Base-by-base conservation (phyloP, 441 rosid species). In the Cnidoscolus chayamansa region DNA sequence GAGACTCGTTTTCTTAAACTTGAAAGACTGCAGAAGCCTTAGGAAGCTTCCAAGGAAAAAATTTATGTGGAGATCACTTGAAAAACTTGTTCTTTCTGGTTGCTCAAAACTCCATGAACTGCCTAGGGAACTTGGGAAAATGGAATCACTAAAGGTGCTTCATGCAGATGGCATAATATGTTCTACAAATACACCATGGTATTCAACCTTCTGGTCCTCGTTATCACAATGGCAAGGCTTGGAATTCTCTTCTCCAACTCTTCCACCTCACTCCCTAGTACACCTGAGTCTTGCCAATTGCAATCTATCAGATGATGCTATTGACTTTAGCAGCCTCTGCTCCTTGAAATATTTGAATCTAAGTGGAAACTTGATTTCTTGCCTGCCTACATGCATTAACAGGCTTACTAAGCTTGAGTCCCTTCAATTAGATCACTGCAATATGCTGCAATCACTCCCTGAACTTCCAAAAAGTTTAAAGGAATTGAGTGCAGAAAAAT, bases 81-180 rank as follows among this genome's bases (percentile, higher is more conserved):
- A 55, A 50, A 71, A 65, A 67, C 79, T 86, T 54, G 40, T 30
- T 74, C 47, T 78, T 32, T 78, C 81, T 19, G 81, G 77, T 30
- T 78, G 81, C 74, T 69, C 67, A 8, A 30, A 58, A 37, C 74
- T 78, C 48, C 63, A 64, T 20, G 69, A 50, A 63, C 71, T 69
- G 20, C 71, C 74, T 9, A 16, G 43, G 11, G 74, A 63, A 32
- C 76, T 67, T 20, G n/a, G 19, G 32, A 69, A 20, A 16, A 61
- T 73, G 30, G 67, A 25, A 71, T 76, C 77, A 11, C 53, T 73
- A 19, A 73, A 60, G 57, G 77, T 68, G 67, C 74, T 78, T 56
- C 67, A 60, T 19, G 71, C 71, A 37, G 77, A 78, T 78, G 72
- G 74, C 31, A 10, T 67, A 0, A 48, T 54, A 17, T 4, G 13